Evolutionary conservation across 1,139 yeast genomes (phyloP).

Genomic region (Kazachstania sp.): DNA sequence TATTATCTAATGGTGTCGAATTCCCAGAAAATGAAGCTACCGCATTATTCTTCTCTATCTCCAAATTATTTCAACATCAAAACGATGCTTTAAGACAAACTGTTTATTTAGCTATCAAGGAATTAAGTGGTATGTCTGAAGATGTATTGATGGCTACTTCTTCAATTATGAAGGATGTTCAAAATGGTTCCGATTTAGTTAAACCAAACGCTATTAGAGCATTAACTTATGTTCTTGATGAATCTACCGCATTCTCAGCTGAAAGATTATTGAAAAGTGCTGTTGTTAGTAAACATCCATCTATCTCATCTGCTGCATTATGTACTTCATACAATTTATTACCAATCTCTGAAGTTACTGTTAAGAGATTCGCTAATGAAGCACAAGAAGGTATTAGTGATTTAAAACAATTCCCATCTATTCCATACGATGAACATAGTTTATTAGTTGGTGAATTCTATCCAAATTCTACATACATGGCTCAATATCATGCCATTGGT

Average conservation of each 20-base stretch:
- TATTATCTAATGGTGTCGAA: conserved; percentile 74
- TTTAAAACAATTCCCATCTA: conserved; percentile 52
- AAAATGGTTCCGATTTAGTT: conserved; percentile 74
- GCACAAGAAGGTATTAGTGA: conserved; percentile 79
- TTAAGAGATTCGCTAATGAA: conserved; percentile 89
- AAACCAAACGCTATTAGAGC: conserved; percentile 96
- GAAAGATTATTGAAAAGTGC: conserved; percentile 91
- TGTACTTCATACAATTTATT: conserved; percentile 83
- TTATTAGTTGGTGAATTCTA: conserved; percentile 25
- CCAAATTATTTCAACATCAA: conserved; percentile 89
- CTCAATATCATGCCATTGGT: conserved; percentile 95
- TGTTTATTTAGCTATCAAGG: conserved; percentile 90
- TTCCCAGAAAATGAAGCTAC: conserved; percentile 90
- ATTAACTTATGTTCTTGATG: conserved; percentile 79
- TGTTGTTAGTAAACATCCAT: conserved; percentile 83
- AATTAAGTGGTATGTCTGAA: conserved; percentile 72
- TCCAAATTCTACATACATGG: conserved; percentile 67
- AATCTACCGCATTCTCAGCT: conserved; percentile 86
- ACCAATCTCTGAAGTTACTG: conserved; percentile 85
- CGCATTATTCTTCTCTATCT: conserved; percentile 82
- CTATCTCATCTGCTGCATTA: conserved; percentile 85
- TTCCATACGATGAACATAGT: conserved; percentile 11
- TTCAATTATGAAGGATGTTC: conserved; percentile 95
- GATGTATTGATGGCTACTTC: conserved; percentile 97
- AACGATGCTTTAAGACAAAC: conserved; percentile 86